These are phyloP conservation scores for Arachis stenosperma DNA, from an alignment of 306 rosid genomes.

Conservation along the genomic window DNA sequence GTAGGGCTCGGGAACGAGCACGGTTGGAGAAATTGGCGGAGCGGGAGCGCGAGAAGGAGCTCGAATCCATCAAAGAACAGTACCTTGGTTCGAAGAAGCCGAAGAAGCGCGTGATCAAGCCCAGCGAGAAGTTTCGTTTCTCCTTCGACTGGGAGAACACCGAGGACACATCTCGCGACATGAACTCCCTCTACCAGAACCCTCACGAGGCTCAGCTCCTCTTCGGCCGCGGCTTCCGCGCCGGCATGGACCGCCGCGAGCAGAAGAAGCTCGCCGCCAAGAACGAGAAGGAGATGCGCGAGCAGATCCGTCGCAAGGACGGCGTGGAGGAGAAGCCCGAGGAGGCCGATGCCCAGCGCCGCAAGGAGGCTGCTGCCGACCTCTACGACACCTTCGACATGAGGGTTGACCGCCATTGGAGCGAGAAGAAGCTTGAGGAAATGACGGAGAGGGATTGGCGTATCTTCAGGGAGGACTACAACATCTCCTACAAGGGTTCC, in stretches of 20 bases:
- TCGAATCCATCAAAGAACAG: conserved; percentile 80
- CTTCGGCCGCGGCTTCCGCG: conserved; percentile 85
- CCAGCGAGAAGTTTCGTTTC: conserved; percentile 91
- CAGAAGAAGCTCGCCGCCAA: conserved; percentile 94
- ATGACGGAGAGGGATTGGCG: conserved; percentile 94
- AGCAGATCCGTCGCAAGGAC: conserved; percentile 68
- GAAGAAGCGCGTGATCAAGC: conserved; percentile 86
- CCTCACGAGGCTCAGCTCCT: conserved; percentile 93
- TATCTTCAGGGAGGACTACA: conserved; percentile 83
- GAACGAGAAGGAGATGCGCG: conserved; percentile 85
- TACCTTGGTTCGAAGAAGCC: conserved; percentile 87
- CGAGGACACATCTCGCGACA: conserved; percentile 86
- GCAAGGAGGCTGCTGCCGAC: conserved; percentile 84
- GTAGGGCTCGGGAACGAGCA: conserved; percentile 62
- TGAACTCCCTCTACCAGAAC: conserved; percentile 78
- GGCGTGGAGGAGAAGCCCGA: conserved; percentile 86
- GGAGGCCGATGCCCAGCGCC: conserved; percentile 83
- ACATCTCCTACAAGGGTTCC: conserved; percentile 84
- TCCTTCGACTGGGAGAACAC: conserved; percentile 96
- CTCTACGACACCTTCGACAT: conserved; percentile 76
- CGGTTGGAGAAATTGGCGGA: conserved; percentile 69
- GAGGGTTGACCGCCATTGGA: conserved; percentile 95
- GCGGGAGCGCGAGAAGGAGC: conserved; percentile 81
- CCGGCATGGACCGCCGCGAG: conserved; percentile 90
- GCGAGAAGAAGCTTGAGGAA: conserved; percentile 86